phyloP scores from a whole-genome alignment of 305 asterid genomes.

The Solanum hybrid region DNA sequence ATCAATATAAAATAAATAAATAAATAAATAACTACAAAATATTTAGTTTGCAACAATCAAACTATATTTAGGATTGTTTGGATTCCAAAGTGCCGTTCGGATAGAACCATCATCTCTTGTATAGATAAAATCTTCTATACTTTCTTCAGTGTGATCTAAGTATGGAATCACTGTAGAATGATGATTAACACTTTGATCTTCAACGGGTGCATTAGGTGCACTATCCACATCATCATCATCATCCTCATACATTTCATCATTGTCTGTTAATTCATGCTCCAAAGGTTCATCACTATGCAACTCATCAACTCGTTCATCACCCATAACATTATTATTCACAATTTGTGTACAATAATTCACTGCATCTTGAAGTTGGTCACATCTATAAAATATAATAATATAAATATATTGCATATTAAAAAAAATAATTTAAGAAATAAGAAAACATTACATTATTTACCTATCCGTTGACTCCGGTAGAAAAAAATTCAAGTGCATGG shows the following conservation, averaged over 20 bases:
- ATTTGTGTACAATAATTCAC: background rate
- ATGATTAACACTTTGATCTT: background rate
- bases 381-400: background rate
- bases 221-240: background rate
- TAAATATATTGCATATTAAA: background rate
- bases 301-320: background rate
- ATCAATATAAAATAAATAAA: background rate
- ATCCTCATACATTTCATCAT: background rate
- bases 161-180: background rate
- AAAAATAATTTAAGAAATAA: too few relatives aligned
- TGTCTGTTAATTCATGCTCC: background rate
- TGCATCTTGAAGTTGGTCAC: background rate
- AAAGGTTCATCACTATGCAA: background rate
- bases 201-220: background rate
- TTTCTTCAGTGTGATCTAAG: too few relatives aligned
- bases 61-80: background rate
- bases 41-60: background rate
- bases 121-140: too few relatives aligned
- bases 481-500: background rate
- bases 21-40: too few relatives aligned
- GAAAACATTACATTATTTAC: background rate
- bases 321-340: background rate
- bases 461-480: background rate
- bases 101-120: too few relatives aligned
- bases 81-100: too few relatives aligned